Base-by-base conservation (phyloP, 441 rosid genomes). In the Brassica hybrid region DNA sequence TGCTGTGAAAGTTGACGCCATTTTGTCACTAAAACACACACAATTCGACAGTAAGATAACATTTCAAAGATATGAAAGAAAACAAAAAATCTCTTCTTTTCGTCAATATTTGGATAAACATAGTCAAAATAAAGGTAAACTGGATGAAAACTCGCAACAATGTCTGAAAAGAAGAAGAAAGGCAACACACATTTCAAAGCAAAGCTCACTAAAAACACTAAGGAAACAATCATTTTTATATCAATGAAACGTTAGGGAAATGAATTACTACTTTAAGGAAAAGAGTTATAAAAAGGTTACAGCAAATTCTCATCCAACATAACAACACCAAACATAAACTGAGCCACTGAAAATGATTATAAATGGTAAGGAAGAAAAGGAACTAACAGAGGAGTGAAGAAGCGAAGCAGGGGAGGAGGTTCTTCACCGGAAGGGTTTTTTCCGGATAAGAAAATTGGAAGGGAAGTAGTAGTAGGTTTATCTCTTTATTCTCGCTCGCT, bases 1-100 rank as follows among this genome's bases (percentile, higher is more conserved):
- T 63, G 92, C 83, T 27, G 85, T 81, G 78, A 88, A 87, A 43
- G 90, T 86, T 1, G 89, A 88, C 0, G 98, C 91, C 98, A 94
- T 94, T 3, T 27, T 56, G 14, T 69, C 69, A 63, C 70, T 65
- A 62, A 12, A 8, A 48, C 8, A 63, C 82, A 81, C 74, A 23
- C 30, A 74, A 34, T 52, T 12, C 38, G 52, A 65, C 65, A 34
- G 61, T 62, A 13, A 66, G 23, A 69, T n/a, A 61, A 18, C 60
- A 72, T 52, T 11, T 56, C 41, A 7, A 17, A 56, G 64, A 69
- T 4, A 38, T 2, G 38, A 7, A 52, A 1, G 36, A 36, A 70
- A 65, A 72, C 32, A n/a, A n/a, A 45, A 76, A 50, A n/a, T 1
- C 54, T 11, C 48, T 41, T 41, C n/a, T 41, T 41, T 41, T 41